Evolutionary conservation across 2,329 filamentous ascomycete species (phyloP), one percentile per base, ranked within the genome.

Genomic region (Botrytis fabae): DNA sequence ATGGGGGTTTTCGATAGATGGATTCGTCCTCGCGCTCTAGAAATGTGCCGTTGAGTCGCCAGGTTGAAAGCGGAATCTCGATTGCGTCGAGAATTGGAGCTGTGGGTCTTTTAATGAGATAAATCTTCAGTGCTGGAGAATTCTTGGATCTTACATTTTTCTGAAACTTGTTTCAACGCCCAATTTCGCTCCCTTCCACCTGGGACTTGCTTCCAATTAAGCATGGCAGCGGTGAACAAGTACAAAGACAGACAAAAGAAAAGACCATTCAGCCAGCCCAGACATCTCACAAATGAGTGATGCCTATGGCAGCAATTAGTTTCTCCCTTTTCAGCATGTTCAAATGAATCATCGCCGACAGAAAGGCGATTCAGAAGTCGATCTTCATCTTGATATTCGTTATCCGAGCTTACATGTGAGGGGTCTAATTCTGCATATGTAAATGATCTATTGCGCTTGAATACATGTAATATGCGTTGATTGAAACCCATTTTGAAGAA

Each of bases 351-450:
- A n/a, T 16, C 60, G 25, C 60, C 22, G 25, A 35, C 35, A 62
- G 60, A 62, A n/a, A 40, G 40, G 60, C 60, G 35, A 22, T 42
- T n/a, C 25, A 62, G 60, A 62, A 42, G 38, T 42, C 60, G 12
- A 62, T 62, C 60, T 18, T 62, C 60, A 42, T 62, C 60, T n/a
- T 62, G 22, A n/a, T 62, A 62, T n/a, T 62, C 60, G 7, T 3
- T n/a, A n/a, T 42, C 60, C 25, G 35, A 62, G 25, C 40, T 42
- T 18, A 16, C 38, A 42, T 18, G 60, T 40, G 60, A 62, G 60
- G 35, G 22, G 4, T 38, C 38, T 22, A 42, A 42, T 42, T 42
- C 60, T 62, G 25, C 60, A 42, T 62, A 62, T 18, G 12, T 62
- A 16, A 42, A 62, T n/a, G 38, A 8, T 9, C 42, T 62, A 16